Percentiles rank a stretch among this genome's conserved stretches.
phyloP scores from a whole-genome alignment of 73 alveolate species.

The Durusdinium trenchii region DNA sequence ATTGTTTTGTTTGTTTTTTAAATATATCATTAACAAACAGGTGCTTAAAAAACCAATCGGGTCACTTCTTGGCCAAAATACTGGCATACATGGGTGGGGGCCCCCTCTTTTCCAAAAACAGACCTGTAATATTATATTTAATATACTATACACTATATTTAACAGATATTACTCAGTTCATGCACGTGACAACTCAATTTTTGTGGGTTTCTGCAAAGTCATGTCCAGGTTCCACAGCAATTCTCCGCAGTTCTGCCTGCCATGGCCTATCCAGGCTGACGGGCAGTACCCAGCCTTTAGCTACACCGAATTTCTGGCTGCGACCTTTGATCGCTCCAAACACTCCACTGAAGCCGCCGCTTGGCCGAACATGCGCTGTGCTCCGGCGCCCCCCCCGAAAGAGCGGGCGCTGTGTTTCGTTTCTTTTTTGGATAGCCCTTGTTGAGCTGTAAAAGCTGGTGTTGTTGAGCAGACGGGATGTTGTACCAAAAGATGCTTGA shows the following conservation, averaged over 20 bases:
- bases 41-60: too few relatives aligned
- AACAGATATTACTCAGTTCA: too few relatives aligned
- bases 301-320: conserved; percentile 88
- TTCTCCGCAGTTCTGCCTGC: neutral
- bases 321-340: conserved; percentile 85
- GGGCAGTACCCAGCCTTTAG: conserved; percentile 83
- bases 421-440: neutral
- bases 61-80: too few relatives aligned
- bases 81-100: too few relatives aligned
- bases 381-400: neutral
- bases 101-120: too few relatives aligned
- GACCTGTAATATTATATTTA: too few relatives aligned
- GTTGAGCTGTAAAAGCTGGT: neutral
- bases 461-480: too few relatives aligned
- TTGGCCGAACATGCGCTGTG: neutral
- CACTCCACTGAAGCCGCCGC: conserved; percentile 80
- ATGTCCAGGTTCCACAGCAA: too few relatives aligned
- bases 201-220: neutral
- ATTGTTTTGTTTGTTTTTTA: too few relatives aligned
- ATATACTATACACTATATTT: too few relatives aligned
- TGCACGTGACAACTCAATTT: neutral
- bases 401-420: neutral
- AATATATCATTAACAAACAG: too few relatives aligned
- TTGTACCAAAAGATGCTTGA: too few relatives aligned
- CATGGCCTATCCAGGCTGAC: conserved; percentile 35